Base-by-base conservation (phyloP, 768 basidiomycete species). In the Rhizopogon vesiculosus region DNA sequence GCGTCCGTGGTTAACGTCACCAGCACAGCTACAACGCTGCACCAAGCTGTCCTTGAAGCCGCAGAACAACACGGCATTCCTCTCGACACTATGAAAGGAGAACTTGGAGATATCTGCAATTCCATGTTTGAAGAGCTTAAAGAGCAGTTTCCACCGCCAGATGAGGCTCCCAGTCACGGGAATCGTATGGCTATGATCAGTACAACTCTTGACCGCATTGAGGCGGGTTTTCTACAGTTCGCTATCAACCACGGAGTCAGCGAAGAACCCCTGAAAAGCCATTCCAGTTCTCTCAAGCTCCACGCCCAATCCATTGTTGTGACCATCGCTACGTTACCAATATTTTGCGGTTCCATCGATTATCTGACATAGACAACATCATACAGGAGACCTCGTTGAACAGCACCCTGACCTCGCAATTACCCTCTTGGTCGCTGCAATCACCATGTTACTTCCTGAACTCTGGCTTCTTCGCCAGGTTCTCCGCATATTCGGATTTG, bases 401-500 rank as follows among this genome's bases (percentile, higher is more conserved):
- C 64, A 69, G 19, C 73, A 76, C 45, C 73, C 74, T 12, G 42
- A 54, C 22, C 56, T 76, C 1, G 46, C 70, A 12, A 54, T 57
- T 7, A 55, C 53, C 13, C 31, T 33, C 7, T 33, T 9, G 31
- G 31, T 33, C 9, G 31, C 62, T 9, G 39, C 64, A 9, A 13
- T 18, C 0, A 3, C 29, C 3, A 9, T 70, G 38, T 50, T 74
- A 52, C 55, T 74, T 25, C 74, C 74, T 3, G 69, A 73, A 49
- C 45, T 40, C 19, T 64, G 57, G 61, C 10, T 77, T 15, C 55
- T 72, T 29, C 67, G 71, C 16, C 69, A 64, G 7, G 10, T 75
- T 7, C 52, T 73, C 12, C 49, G 64, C 3, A 7, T 74, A 2
- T 71, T 76, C 53, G 75, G 74, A n/a, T 74, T 75, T 52, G 69